Base-by-base conservation (phyloP, 768 basidiomycete species). In the Kwoniella europaea region DNA sequence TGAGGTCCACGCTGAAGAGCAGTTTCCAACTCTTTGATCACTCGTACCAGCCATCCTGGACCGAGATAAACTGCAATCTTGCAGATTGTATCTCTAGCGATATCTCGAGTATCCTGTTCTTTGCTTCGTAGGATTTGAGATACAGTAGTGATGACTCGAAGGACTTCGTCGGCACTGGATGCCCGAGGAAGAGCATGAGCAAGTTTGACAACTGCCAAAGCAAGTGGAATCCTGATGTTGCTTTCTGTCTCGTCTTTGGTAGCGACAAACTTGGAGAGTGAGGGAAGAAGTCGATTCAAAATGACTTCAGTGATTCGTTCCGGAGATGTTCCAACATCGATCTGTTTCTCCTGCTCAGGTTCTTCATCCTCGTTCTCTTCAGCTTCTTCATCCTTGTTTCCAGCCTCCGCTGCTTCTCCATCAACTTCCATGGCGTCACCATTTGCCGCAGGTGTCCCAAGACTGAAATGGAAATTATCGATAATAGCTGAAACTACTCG, bases 1-100 rank as follows among this genome's bases (percentile, higher is more conserved):
- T 98, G 96, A 1, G 97, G 96, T 6, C 97, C 97, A 20, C 95
- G 91, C 44, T 89, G 78, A 35, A 99, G 88, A 1, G 95, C 93
- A 0, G 86, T 88, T n/a, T 92, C 88, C 60, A 98, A 85, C 80
- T 98, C 94, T 44, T 88, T 89, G 50, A 98, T 84, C 41, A 92
- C 86, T 16, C 89, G 83, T 0, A 90, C 87, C 10, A 98, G 88
- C 80, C 91, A 92, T 0, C 86, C 83, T 0, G 92, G 88, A 0
- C 93, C 94, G 7, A 94, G 85, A 20, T 86, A 86, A 13, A 90
- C 86, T 1, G 88, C 89, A 57, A 98, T 93, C 59, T 91, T 91
- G 78, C 89, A 90, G 7, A 97, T 84, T 0, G 93, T 91, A 62
- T 94, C 92, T 15, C 93, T 88, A 6, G 90, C 88, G 46, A 95